Percentiles rank a stretch among this genome's conserved stretches.
These are phyloP conservation scores for Macadamia tetraphylla DNA, from an alignment of 164 flowering plant genomes.

Conservation along the genomic window DNA sequence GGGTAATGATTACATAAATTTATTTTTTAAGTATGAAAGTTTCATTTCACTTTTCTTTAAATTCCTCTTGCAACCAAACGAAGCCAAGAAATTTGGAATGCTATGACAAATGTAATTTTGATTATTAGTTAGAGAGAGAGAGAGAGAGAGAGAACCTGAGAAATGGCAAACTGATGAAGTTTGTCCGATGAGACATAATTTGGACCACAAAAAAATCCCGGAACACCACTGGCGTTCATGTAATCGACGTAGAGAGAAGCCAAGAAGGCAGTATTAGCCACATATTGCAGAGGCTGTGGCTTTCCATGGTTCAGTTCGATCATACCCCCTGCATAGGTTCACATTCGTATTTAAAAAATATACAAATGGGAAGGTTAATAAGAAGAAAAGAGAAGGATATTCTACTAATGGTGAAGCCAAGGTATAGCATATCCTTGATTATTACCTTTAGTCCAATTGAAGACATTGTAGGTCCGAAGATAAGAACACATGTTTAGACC, in stretches of 20 bases:
- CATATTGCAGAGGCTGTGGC: constrained; percentile 61
- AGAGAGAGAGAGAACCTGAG: constrained; percentile 38
- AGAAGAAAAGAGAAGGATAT: too few species aligned
- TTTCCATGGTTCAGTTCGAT: constrained; percentile 53
- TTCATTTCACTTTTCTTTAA: too few species aligned
- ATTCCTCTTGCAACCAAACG: too few species aligned
- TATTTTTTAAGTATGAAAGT: too few species aligned
- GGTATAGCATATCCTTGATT: background rate
- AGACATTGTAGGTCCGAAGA: constrained; percentile 37
- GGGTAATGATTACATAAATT: too few species aligned
- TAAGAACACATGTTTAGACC: constrained; percentile 74
- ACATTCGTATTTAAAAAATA: too few species aligned
- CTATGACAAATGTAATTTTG: too few species aligned
- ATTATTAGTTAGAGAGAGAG: too few species aligned
- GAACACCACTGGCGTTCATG: constrained; percentile 46
- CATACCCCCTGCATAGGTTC: constrained; percentile 53
- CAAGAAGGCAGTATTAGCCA: constrained; percentile 69
- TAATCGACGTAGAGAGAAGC: constrained; percentile 68
- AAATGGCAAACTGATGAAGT: constrained; percentile 48
- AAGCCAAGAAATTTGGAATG: too few species aligned
- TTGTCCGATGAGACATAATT: constrained; percentile 16
- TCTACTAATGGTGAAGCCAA: too few species aligned
- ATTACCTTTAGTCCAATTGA: constrained; percentile 63
- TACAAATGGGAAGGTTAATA: too few species aligned
- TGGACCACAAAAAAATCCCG: constrained; percentile 66